phyloP scores from a whole-genome alignment of 441 rosid species.

The Pelargonium fulgidum region DNA sequence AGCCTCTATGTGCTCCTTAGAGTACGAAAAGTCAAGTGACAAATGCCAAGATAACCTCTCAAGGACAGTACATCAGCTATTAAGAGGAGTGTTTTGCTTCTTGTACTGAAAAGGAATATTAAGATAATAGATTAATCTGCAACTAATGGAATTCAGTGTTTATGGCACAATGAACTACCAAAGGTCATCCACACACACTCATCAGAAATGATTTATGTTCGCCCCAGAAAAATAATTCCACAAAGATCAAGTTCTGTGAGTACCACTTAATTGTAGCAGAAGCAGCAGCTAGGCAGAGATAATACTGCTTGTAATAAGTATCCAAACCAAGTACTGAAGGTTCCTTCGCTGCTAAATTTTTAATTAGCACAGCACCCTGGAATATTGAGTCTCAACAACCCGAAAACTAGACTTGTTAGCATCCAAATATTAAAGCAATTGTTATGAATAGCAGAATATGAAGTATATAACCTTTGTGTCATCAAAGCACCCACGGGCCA shows the following conservation, averaged over 20 bases:
- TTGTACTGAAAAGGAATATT: too few species aligned
- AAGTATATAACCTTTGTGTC: constrained; percentile 74
- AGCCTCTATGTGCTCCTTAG: neutral
- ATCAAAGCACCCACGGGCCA: constrained; percentile 90
- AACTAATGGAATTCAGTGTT: too few species aligned
- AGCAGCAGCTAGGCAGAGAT: constrained; percentile 90
- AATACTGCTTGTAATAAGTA: constrained; percentile 91
- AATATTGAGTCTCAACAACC: constrained; percentile 23
- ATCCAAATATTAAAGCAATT: constrained; percentile 12
- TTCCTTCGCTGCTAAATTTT: constrained; percentile 77
- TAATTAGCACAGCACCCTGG: constrained; percentile 82
- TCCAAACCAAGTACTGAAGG: constrained; percentile 92
- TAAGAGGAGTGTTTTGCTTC: too few species aligned
- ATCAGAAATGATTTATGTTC: constrained; percentile 4
- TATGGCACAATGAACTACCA: too few species aligned
- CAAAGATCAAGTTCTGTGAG: constrained; percentile 19
- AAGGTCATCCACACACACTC: constrained; percentile 5
- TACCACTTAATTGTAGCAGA: constrained; percentile 93
- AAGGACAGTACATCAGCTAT: too few species aligned
- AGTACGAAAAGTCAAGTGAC: neutral
- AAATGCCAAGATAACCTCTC: neutral
- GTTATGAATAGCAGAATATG: neutral
- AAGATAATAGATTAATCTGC: too few species aligned
- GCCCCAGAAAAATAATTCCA: constrained; percentile 11
- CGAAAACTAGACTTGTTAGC: constrained; percentile 20